Base-by-base conservation (phyloP, 164 flowering plant genomes). In the Euptelea pleiosperma region DNA sequence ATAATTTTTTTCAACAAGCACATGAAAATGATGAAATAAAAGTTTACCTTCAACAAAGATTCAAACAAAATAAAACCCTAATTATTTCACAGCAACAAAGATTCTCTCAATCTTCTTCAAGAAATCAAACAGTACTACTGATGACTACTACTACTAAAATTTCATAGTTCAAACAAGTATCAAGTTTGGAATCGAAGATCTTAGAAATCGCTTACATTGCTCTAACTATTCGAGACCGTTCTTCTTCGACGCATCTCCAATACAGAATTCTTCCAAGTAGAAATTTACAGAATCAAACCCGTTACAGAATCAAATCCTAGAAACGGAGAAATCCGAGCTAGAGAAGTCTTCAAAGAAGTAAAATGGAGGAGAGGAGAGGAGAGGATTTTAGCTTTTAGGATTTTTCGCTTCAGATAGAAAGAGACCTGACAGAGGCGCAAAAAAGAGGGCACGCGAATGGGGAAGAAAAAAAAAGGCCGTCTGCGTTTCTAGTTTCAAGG, bases 361-460 rank as follows among this genome's bases (percentile, higher is more conserved):
- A 16, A 42, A 36, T 11, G 30, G n/a, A n/a, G 7, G 42, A 37
- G 46, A 54, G 26, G 57, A 37, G 50, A n/a, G n/a, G n/a, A n/a
- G n/a, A n/a, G n/a, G n/a, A n/a, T 18, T 12, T 44, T 2, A 44
- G 21, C 52, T 8, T 22, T 9, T n/a, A n/a, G n/a, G n/a, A n/a
- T n/a, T n/a, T n/a, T n/a, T 41, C 26, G 10, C 22, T 48, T 26
- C 31, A 31, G 14, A 21, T 26, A 29, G 19, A 37, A 22, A 40
- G 8, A 11, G 63, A 58, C 35, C 73, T 70, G 76, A 71, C 80
- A 75, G 53, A 15, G 52, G 71, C 64, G 67, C 19, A 66, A 71
- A n/a, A 75, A 70, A 50, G 29, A 61, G 69, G 67, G 81, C 84
- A 77, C 79, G 81, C 84, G 79, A 71, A 36, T n/a, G n/a, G n/a